These are phyloP conservation scores for Gnetum montanum DNA, from an alignment of 75 land plant genomes.

Conservation along the genomic window DNA sequence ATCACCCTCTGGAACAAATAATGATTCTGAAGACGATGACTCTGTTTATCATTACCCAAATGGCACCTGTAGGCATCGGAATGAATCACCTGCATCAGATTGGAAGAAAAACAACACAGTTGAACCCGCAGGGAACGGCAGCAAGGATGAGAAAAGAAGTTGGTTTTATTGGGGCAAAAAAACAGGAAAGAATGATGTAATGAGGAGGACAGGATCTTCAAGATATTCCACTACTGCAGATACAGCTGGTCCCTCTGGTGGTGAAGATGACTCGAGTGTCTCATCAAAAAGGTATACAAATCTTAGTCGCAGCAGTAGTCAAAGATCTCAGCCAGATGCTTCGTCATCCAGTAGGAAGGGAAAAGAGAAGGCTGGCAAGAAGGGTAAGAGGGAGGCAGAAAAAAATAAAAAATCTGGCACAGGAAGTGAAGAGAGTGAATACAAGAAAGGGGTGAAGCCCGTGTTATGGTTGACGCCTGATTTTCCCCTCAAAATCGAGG, in stretches of 20 bases:
- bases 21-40: conserved; percentile 21
- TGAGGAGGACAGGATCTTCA: conserved; percentile 27
- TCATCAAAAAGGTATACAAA: conserved; percentile 31
- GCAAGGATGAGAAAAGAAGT: conserved; percentile 18
- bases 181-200: conserved; percentile 39
- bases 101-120: not conserved
- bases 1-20: conserved; percentile 15
- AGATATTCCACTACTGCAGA: conserved; percentile 43
- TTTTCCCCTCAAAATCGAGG: conserved; percentile 72
- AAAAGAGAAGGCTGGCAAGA: conserved; percentile 33
- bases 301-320: conserved; percentile 23
- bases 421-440: conserved; percentile 61
- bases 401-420: conserved; percentile 49
- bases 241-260: conserved; percentile 10
- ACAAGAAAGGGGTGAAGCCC: conserved; percentile 48
- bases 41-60: not conserved
- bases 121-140: conserved; percentile 14
- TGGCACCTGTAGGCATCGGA: not conserved
- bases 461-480: conserved; percentile 67
- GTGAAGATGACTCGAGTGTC: conserved; percentile 34
- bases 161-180: conserved; percentile 42
- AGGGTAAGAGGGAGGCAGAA: conserved; percentile 13
- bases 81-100: not conserved
- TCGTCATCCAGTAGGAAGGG: conserved; percentile 32
- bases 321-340: conserved; percentile 18